Evolutionary conservation across 495 filamentous ascomycete genomes (phyloP), one percentile per base, ranked within the genome.

Genomic region (Aspergillus ellipticus): DNA sequence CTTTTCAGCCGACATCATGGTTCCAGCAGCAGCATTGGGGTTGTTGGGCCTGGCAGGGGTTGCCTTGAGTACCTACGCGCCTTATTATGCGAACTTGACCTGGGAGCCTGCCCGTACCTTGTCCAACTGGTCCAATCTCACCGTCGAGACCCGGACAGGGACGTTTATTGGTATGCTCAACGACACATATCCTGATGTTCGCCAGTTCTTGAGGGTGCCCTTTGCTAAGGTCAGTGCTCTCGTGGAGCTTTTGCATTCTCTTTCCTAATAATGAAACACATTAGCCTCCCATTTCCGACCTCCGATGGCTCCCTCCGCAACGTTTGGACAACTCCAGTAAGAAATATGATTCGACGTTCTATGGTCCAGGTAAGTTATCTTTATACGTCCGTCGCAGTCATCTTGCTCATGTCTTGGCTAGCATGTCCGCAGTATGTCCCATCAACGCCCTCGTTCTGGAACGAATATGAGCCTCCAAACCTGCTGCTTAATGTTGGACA

Each of bases 51-150:
- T 39, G 35, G 35, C 35, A 9, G 35, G 3, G 1, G 11, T n/a
- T 13, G 35, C 35, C 35, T n/a, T 39, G 35, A 13, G 35, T n/a
- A 39, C 35, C 35, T 39, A 39, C n/a, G 35, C 35, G 35, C 57
- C 57, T 4, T 59, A 59, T 46, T 55, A 55, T 51, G 57, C 57
- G 2, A 55, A 59, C 35, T 15, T 59, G 19, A 59, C 57, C 24
- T 59, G 57, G 57, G 43, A 59, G 20, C 9, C 46, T n/a, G 35
- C 57, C 13, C 51, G 57, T 1, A 26, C 47, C 11, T 21, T 59
- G 37, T 59, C 51, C 8, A 59, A 59, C 28, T 59, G 57, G 57
- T 51, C 51, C 1, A 59, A 59, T 37, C 21, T 60, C 2, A 60
- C 54, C 3, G 51, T 57, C 3, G 46, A 61, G 29, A 61, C 46